Conservation (phyloP, 306 rosid genomes). For the Cicer bijugum region DNA sequence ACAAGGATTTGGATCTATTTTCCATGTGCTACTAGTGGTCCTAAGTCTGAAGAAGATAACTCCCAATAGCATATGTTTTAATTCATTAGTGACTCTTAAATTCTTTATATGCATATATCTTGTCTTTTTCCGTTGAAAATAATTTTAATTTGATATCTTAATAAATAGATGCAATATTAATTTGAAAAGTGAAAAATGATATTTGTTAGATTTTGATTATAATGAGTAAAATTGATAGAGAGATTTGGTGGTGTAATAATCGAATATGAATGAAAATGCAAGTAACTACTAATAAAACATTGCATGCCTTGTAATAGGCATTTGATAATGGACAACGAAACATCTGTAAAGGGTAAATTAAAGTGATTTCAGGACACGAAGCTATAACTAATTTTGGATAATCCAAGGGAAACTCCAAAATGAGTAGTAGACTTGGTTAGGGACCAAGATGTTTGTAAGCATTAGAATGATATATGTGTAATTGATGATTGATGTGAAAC, state of each 20-base stretch:
- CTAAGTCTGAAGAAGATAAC: constrained; percentile 43
- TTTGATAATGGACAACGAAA: constrained; percentile 24
- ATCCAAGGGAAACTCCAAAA: constrained; percentile 24
- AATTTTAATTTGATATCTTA: neutral
- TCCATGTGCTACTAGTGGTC: constrained; percentile 54
- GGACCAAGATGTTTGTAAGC: constrained; percentile 39
- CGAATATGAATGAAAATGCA: neutral
- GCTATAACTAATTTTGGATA: constrained; percentile 30
- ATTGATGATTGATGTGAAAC: constrained; percentile 16
- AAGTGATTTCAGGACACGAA: constrained; percentile 34
- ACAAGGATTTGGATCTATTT: constrained; percentile 51
- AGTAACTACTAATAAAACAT: constrained; percentile 7
- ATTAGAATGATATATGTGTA: neutral
- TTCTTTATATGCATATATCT: constrained; percentile 11
- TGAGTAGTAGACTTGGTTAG: neutral
- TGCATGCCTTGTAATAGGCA: constrained; percentile 34
- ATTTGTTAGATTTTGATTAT: constrained; percentile 29
- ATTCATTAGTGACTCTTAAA: constrained; percentile 32
- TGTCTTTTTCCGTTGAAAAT: constrained; percentile 37
- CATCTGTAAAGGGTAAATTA: constrained; percentile 8
- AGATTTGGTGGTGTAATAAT: constrained; percentile 8
- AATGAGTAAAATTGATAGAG: constrained; percentile 26
- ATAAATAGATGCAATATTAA: neutral
- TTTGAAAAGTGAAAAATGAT: neutral
- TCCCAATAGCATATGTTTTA: constrained; percentile 38